Base-by-base conservation (phyloP, 805 yeast genomes). In the Grigorovia humatica region DNA sequence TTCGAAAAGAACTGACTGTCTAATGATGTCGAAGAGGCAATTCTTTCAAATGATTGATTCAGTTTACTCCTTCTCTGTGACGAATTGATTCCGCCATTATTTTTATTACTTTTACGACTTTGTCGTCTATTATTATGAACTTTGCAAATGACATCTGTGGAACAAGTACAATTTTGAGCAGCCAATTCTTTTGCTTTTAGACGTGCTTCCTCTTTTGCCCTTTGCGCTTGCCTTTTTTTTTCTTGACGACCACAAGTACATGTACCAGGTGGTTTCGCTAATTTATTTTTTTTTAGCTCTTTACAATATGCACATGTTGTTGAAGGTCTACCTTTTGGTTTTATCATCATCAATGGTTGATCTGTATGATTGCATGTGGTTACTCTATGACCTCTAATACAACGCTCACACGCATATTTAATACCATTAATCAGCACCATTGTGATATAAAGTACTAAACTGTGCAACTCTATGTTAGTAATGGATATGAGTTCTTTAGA, bases 321-420 rank as follows among this genome's bases (percentile, higher is more conserved):
- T 0, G 96, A 82, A 1, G 99, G 99, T 52, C 99, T 75, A 2
- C 99, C 99, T 65, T 93, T 93, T 17, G 96, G 96, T 64, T 93
- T 93, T 66, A 93, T 91, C 86, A 85, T 85, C 65, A 86, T 83
- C 58, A 93, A 72, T 4, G 95, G 95, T 62, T 87, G 88, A 58
- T 93, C 96, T 0, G 90, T 81, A 66, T 93, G 99, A 46, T 84
- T 82, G 69, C 99, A 93, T 2, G 95, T 81, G 1, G 96, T 86
- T 46, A 91, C 99, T 50, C 99, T 74, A 64, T 93, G 99, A 45
- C 99, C 99, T 54, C 99, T 77, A 48, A 93, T 90, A 69, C 99
- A 91, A 54, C 96, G 74, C 57, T 89, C 96, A 67, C 99, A 91
- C 53, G 99, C 98, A 68, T 89, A 91, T 65, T 93, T 91, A 57